Evolutionary conservation across 2,329 filamentous ascomycete species (phyloP).

Genomic region (Cytospora schulzeri): DNA sequence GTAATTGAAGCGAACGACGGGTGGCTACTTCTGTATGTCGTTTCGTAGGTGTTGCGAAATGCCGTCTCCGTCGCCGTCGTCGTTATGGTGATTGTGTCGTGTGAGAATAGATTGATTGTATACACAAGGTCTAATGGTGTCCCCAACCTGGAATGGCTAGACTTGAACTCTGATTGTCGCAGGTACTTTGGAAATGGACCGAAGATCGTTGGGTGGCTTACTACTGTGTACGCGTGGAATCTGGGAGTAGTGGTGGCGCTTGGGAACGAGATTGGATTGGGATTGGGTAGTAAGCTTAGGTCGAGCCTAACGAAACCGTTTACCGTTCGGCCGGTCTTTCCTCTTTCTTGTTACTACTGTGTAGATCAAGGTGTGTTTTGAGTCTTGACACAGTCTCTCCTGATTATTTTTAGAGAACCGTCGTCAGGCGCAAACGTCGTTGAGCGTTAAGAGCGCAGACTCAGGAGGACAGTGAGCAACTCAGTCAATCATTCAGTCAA

Average conservation of each 20-base stretch:
- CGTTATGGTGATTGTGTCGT: conserved; percentile 15
- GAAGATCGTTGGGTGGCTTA: conserved; percentile 17
- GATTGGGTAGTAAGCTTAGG: conserved; percentile 21
- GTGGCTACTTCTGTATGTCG: neutral
- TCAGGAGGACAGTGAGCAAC: neutral
- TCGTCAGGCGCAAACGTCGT: neutral
- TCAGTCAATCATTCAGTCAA: too few species aligned
- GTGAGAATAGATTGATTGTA: conserved; percentile 2
- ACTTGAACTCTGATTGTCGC: conserved; percentile 20
- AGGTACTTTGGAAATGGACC: conserved; percentile 7
- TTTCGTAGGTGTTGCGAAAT: conserved; percentile 5
- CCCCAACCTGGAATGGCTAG: conserved; percentile 12
- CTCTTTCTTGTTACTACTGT: neutral
- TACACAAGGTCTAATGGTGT: conserved; percentile 11
- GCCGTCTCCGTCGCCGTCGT: neutral
- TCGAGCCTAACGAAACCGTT: conserved; percentile 10
- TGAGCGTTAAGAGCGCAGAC: neutral
- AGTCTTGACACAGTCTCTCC: conserved; percentile 4
- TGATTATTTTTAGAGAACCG: too few species aligned
- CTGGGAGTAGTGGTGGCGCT: conserved; percentile 13
- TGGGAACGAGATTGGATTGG: conserved; percentile 8
- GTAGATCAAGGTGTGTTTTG: neutral
- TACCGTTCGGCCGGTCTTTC: conserved; percentile 7
- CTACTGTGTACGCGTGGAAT: conserved; percentile 20
- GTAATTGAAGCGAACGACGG: conserved; percentile 2